phyloP scores from a whole-genome alignment of 2,329 filamentous ascomycete genomes.

The Cladophialophora psammophila region DNA sequence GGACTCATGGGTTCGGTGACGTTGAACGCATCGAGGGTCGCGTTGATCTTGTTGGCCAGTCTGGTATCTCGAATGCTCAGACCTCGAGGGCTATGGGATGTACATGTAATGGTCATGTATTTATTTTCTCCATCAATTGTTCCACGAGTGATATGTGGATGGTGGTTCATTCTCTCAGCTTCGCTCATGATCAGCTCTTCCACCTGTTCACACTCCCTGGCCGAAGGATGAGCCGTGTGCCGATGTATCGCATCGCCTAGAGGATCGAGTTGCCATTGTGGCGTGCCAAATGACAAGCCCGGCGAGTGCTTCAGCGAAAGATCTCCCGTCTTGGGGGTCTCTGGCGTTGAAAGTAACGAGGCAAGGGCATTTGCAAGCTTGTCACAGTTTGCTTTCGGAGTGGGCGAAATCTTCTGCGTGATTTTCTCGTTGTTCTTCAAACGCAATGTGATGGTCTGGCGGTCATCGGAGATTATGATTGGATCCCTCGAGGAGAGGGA shows the following conservation, averaged over 20 bases:
- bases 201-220: conserved; percentile 21
- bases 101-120: conserved; percentile 39
- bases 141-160: conserved; percentile 37
- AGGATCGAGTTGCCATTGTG: conserved; percentile 37
- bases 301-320: neutral
- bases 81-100: conserved; percentile 39
- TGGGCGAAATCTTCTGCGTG: conserved; percentile 28
- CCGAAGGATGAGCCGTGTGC: conserved; percentile 26
- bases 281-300: conserved; percentile 19
- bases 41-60: conserved; percentile 34
- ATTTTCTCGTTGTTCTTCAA: conserved; percentile 21
- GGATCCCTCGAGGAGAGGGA: conserved; percentile 21
- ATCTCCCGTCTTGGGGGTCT: neutral
- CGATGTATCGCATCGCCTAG: conserved; percentile 37
- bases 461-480: conserved; percentile 27
- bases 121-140: conserved; percentile 11
- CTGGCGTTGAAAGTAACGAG: conserved; percentile 21
- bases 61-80: conserved; percentile 38
- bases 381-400: conserved; percentile 30
- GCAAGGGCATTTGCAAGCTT: conserved; percentile 26
- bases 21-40: conserved; percentile 19
- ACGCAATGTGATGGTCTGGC: conserved; percentile 25
- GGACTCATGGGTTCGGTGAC: neutral
- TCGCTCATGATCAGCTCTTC: conserved; percentile 27
- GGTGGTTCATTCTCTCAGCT: conserved; percentile 37